These are phyloP conservation scores for Podospora comata DNA, from an alignment of 495 filamentous ascomycete species.

Conservation along the genomic window DNA sequence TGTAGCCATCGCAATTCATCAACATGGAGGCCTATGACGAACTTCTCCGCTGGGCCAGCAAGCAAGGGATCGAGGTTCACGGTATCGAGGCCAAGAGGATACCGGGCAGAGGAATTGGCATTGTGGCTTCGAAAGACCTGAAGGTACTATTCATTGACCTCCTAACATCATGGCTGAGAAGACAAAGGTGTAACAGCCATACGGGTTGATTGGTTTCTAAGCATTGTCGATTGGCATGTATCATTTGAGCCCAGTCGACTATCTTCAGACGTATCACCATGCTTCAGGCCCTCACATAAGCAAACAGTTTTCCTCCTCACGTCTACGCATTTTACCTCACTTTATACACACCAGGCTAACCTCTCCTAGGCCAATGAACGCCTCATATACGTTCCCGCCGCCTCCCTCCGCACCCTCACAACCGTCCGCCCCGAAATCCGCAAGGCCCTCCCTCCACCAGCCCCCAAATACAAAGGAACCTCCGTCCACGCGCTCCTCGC, in stretches of 20 bases:
- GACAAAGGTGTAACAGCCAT: too few relatives aligned
- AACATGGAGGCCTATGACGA: slow-evolving; percentile 43
- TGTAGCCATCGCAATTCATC: background rate
- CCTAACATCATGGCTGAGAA: background rate
- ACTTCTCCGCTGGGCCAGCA: slow-evolving; percentile 61
- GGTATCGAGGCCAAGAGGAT: slow-evolving; percentile 58
- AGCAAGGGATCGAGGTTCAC: slow-evolving; percentile 55
- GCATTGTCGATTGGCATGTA: too few relatives aligned
- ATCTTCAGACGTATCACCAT: too few relatives aligned
- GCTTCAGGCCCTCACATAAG: too few relatives aligned
- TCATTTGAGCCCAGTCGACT: too few relatives aligned
- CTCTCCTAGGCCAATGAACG: slow-evolving; percentile 46
- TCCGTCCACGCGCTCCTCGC: slow-evolving; percentile 68
- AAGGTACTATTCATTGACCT: slow-evolving; percentile 45
- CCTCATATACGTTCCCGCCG: slow-evolving; percentile 61
- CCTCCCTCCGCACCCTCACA: slow-evolving; percentile 59
- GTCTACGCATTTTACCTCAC: background rate
- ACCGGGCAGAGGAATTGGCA: slow-evolving; percentile 67
- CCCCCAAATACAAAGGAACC: slow-evolving; percentile 40
- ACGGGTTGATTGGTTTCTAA: too few relatives aligned
- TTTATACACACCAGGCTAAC: background rate
- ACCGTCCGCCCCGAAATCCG: slow-evolving; percentile 54
- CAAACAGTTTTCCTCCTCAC: too few relatives aligned
- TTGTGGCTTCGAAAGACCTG: slow-evolving; percentile 63
- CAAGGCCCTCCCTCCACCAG: slow-evolving; percentile 27